Conservation (phyloP, 805 yeast species). For the Yarrowia alimentaria region DNA sequence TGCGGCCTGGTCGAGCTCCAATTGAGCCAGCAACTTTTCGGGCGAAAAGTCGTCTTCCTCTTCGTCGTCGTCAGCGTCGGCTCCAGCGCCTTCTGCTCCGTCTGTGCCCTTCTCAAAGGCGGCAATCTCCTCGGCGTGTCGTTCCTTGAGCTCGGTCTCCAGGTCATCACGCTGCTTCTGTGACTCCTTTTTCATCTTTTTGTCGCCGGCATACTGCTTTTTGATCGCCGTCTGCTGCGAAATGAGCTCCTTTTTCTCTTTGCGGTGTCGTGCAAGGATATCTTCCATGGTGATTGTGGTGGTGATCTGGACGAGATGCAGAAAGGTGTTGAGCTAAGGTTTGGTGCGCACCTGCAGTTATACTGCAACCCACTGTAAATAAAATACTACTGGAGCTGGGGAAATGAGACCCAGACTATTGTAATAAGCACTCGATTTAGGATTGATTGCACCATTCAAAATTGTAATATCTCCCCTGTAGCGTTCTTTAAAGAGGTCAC, state of each 20-base stretch:
- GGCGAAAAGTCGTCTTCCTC: slow-evolving; percentile 59
- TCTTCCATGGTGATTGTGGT: slow-evolving; percentile 38
- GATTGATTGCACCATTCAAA: no score
- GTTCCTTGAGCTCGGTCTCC: slow-evolving; percentile 53
- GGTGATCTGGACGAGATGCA: background rate
- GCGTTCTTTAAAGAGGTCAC: no score
- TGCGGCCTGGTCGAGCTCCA: slow-evolving; percentile 44
- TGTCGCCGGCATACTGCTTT: slow-evolving; percentile 70
- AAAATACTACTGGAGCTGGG: no score
- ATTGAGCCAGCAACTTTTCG: slow-evolving; percentile 60
- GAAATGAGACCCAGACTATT: no score
- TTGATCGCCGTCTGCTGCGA: slow-evolving; percentile 71
- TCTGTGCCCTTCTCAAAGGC: slow-evolving; percentile 20
- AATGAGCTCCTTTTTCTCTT: slow-evolving; percentile 64
- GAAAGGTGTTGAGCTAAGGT: no score
- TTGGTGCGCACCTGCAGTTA: no score
- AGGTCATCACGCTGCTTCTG: slow-evolving; percentile 56
- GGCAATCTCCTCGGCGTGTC: slow-evolving; percentile 56
- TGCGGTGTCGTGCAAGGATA: slow-evolving; percentile 59
- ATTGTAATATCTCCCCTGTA: no score
- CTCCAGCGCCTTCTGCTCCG: slow-evolving; percentile 26
- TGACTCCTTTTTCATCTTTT: slow-evolving; percentile 61
- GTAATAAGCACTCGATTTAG: no score
- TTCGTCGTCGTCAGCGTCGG: slow-evolving; percentile 38
- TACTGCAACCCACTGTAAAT: no score